phyloP scores from a whole-genome alignment of 2,329 filamentous ascomycete genomes.

The Phyllachora maydis region DNA sequence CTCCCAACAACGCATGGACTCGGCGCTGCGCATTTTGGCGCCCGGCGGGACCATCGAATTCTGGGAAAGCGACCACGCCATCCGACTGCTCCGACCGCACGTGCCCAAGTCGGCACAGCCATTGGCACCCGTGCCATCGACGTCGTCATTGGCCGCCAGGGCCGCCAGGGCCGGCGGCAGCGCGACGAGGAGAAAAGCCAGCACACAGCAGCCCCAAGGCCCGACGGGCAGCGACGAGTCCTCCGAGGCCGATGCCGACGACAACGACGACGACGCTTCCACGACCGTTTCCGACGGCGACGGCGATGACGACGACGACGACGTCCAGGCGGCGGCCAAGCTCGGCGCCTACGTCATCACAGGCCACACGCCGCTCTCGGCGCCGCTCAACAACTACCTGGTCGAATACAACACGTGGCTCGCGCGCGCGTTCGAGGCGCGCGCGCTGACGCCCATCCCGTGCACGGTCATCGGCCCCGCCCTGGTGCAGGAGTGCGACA shows the following conservation, averaged over 20 bases:
- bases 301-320: slow-evolving; percentile 29
- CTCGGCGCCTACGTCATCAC: slow-evolving; percentile 71
- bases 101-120: slow-evolving; percentile 40
- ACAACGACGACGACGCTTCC: slow-evolving; percentile 10
- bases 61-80: slow-evolving; percentile 74
- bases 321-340: slow-evolving; percentile 40
- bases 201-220: too few relatives aligned
- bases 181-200: too few relatives aligned
- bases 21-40: slow-evolving; percentile 56
- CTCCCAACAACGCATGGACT: slow-evolving; percentile 37
- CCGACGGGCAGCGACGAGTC: too few relatives aligned
- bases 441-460: slow-evolving; percentile 52
- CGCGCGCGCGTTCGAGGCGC: slow-evolving; percentile 49
- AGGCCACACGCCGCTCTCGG: slow-evolving; percentile 61
- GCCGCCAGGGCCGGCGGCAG: slow-evolving; percentile 2
- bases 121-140: slow-evolving; percentile 9
- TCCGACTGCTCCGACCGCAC: slow-evolving; percentile 68
- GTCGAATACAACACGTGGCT: slow-evolving; percentile 74
- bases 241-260: slow-evolving; percentile 8
- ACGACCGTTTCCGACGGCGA: too few relatives aligned
- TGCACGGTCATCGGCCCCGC: slow-evolving; percentile 60
- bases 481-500: slow-evolving; percentile 62
- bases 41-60: slow-evolving; percentile 67
- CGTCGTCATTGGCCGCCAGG: slow-evolving; percentile 11
- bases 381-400: slow-evolving; percentile 63